Evolutionary conservation across 1,139 yeast species (phyloP).

Genomic region (Geotrichum citri-aurantii): DNA sequence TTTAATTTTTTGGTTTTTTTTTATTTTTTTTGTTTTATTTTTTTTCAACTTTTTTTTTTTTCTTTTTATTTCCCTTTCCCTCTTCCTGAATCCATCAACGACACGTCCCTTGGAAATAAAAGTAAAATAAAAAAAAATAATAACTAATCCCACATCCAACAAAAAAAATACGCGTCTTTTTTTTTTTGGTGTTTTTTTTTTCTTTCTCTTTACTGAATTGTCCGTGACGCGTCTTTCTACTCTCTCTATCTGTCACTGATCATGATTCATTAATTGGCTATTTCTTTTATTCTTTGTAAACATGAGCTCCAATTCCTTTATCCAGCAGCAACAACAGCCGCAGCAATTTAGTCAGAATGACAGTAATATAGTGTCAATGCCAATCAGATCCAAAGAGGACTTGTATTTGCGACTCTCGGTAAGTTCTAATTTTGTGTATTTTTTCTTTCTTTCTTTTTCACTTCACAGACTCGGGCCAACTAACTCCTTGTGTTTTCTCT

Average conservation of each 20-base stretch:
- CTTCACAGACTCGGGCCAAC: background rate
- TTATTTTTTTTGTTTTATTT: background rate
- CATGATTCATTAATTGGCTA: background rate
- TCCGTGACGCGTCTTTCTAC: background rate
- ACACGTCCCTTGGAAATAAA: background rate
- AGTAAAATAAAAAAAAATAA: background rate
- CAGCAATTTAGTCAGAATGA: conserved; percentile 8
- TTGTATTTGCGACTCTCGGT: conserved; percentile 8
- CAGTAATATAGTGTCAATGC: background rate
- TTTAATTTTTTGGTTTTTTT: background rate
- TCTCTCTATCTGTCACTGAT: background rate
- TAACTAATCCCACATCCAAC: background rate
- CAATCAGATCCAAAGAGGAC: conserved; percentile 14
- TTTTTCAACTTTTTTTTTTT: background rate
- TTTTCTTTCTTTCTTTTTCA: background rate
- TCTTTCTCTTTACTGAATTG: background rate
- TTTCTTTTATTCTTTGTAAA: background rate
- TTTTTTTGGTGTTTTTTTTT: background rate
- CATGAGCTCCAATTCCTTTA: conserved; percentile 7
- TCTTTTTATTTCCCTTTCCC: background rate
- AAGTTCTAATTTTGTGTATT: background rate
- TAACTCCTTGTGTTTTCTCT: background rate
- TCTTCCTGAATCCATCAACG: background rate
- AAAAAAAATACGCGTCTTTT: background rate
- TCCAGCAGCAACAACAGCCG: conserved; percentile 13